A percentile compares a stretch with the other conserved stretches of the same genome.
phyloP scores from a whole-genome alignment of 495 filamentous ascomycete species.

The Penicillium arizonense region DNA sequence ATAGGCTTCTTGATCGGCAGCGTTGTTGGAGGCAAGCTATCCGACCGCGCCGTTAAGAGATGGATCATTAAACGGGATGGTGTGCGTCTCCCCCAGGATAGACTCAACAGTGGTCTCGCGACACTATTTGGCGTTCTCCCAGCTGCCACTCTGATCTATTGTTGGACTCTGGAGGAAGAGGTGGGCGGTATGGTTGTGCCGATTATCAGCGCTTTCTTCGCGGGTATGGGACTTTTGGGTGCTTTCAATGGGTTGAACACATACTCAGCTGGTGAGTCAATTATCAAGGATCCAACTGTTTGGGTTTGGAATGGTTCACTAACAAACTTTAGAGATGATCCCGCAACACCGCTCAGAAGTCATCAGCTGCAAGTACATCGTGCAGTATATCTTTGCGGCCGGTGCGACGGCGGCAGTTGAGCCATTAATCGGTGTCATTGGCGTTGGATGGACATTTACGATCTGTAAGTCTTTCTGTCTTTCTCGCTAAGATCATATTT shows the following conservation, averaged over 20 bases:
- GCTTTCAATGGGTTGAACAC: slow-evolving; percentile 73
- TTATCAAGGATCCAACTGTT: slow-evolving; percentile 6
- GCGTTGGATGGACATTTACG: slow-evolving; percentile 60
- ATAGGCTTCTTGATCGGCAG: slow-evolving; percentile 68
- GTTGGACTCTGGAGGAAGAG: slow-evolving; percentile 64
- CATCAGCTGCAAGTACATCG: slow-evolving; percentile 69
- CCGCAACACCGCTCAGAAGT: slow-evolving; percentile 59
- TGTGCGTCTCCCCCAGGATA: slow-evolving; percentile 67
- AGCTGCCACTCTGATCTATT: slow-evolving; percentile 63
- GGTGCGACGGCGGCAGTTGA: slow-evolving; percentile 61
- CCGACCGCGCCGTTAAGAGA: slow-evolving; percentile 61
- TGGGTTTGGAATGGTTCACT: neutral
- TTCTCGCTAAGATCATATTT: neutral
- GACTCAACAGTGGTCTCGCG: slow-evolving; percentile 61
- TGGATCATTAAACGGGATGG: slow-evolving; percentile 59
- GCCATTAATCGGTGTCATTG: slow-evolving; percentile 62
- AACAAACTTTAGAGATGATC: slow-evolving; percentile 30
- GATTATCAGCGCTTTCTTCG: slow-evolving; percentile 66
- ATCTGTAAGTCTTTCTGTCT: slow-evolving; percentile 37
- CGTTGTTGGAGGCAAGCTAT: slow-evolving; percentile 66
- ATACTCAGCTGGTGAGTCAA: slow-evolving; percentile 67
- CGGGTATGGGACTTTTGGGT: slow-evolving; percentile 67
- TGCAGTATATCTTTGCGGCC: slow-evolving; percentile 69
- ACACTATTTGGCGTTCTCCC: slow-evolving; percentile 64
- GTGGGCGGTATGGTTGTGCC: slow-evolving; percentile 66